phyloP scores from a whole-genome alignment of 495 filamentous ascomycete genomes.

The Daldinia bambusicola region DNA sequence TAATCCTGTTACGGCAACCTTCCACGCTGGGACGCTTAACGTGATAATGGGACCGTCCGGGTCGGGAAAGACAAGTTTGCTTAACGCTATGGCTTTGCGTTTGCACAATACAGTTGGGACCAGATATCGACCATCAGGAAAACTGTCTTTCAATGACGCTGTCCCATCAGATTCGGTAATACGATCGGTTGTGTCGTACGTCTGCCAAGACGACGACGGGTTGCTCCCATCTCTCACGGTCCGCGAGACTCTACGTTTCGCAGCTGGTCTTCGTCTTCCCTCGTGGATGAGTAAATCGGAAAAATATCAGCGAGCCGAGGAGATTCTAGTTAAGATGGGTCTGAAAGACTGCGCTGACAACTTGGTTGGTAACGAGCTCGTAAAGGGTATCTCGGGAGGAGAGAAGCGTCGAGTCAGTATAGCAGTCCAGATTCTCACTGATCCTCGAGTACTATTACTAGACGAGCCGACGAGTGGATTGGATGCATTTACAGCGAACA shows the following conservation, averaged over 20 bases:
- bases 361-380: slow-evolving; percentile 72
- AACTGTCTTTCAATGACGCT: slow-evolving; percentile 73
- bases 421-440: slow-evolving; percentile 78
- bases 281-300: slow-evolving; percentile 71
- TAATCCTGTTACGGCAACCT: slow-evolving; percentile 68
- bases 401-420: slow-evolving; percentile 81
- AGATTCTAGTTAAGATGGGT: slow-evolving; percentile 76
- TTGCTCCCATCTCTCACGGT: slow-evolving; percentile 78
- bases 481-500: slow-evolving; percentile 79
- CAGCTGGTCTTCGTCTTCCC: slow-evolving; percentile 74
- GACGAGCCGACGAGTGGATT: slow-evolving; percentile 82
- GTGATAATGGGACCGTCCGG: slow-evolving; percentile 83
- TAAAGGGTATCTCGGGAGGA: slow-evolving; percentile 81
- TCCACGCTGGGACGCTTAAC: slow-evolving; percentile 71
- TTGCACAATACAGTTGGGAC: slow-evolving; percentile 66
- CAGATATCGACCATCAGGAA: slow-evolving; percentile 64
- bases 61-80: slow-evolving; percentile 75
- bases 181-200: slow-evolving; percentile 75
- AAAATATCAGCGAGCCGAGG: slow-evolving; percentile 72
- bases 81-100: slow-evolving; percentile 74
- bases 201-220: slow-evolving; percentile 80
- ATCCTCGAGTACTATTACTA: slow-evolving; percentile 73
- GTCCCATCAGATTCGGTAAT: slow-evolving; percentile 71
- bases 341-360: slow-evolving; percentile 82
- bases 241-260: slow-evolving; percentile 74